phyloP scores from a whole-genome alignment of 2,329 filamentous ascomycete species.

The Metarhizium guizhouense region DNA sequence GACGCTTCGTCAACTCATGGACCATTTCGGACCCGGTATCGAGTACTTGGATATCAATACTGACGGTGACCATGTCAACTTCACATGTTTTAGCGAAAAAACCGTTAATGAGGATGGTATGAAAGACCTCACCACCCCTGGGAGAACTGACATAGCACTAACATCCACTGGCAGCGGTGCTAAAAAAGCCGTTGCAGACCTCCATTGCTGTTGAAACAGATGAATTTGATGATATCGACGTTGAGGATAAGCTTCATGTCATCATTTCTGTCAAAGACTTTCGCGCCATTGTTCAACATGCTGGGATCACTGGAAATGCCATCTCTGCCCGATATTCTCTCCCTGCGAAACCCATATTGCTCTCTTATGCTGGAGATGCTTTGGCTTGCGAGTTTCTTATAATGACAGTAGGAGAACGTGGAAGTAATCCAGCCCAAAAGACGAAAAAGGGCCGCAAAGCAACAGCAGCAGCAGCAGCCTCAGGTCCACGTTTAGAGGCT shows the following conservation, averaged over 20 bases:
- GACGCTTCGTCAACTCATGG: slow-evolving; percentile 65
- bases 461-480: slow-evolving; percentile 21
- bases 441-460: slow-evolving; percentile 37
- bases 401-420: slow-evolving; percentile 68
- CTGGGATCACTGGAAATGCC: slow-evolving; percentile 57
- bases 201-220: slow-evolving; percentile 68
- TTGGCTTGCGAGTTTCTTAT: slow-evolving; percentile 69
- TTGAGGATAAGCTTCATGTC: slow-evolving; percentile 69
- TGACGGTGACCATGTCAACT: slow-evolving; percentile 63
- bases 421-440: slow-evolving; percentile 37
- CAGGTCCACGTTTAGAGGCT: slow-evolving; percentile 37
- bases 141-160: not conserved
- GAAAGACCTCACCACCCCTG: slow-evolving; percentile 6
- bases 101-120: slow-evolving; percentile 51
- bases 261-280: slow-evolving; percentile 79
- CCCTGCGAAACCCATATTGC: slow-evolving; percentile 62
- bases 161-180: slow-evolving; percentile 43
- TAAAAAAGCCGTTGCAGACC: slow-evolving; percentile 74
- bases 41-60: slow-evolving; percentile 74
- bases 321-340: slow-evolving; percentile 62
- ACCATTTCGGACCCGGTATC: slow-evolving; percentile 72
- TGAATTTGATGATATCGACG: slow-evolving; percentile 67
- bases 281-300: slow-evolving; percentile 68
- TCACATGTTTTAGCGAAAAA: slow-evolving; percentile 77
- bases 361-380: slow-evolving; percentile 60